A percentile compares a stretch with the other conserved stretches of the same genome.
phyloP scores from a whole-genome alignment of 805 yeast species.

The Kockiozyma suomiensis region DNA sequence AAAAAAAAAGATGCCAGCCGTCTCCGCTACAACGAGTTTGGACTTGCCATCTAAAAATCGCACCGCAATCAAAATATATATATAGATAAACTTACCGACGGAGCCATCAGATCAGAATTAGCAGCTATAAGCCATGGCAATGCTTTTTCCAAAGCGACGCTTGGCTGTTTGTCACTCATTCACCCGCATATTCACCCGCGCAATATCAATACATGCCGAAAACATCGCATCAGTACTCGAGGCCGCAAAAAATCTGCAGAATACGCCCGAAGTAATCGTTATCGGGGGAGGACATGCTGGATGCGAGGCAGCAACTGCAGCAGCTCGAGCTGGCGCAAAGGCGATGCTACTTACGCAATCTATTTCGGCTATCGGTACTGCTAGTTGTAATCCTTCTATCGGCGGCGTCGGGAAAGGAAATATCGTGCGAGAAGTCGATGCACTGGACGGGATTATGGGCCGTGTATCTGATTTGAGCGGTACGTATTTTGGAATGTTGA shows the following conservation, averaged over 20 bases:
- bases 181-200: neutral
- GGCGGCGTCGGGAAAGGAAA: constrained; percentile 99
- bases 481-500: constrained; percentile 83
- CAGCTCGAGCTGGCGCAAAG: constrained; percentile 78
- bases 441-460: constrained; percentile 89
- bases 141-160: neutral
- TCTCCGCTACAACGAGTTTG: too few relatives aligned
- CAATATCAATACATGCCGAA: constrained; percentile 16
- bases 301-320: constrained; percentile 92
- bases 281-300: constrained; percentile 99
- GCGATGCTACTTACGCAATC: constrained; percentile 80
- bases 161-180: too few relatives aligned
- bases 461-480: constrained; percentile 91
- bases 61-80: too few relatives aligned
- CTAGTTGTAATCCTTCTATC: constrained; percentile 96
- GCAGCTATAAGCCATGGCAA: too few relatives aligned
- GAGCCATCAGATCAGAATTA: neutral
- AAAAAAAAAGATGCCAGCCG: too few relatives aligned
- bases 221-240: constrained; percentile 15
- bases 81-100: too few relatives aligned
- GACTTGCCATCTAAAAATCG: too few relatives aligned
- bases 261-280: constrained; percentile 69
- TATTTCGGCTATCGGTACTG: constrained; percentile 77
- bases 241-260: neutral
- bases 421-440: constrained; percentile 87